Percentiles rank a stretch among this genome's conserved stretches.
These are phyloP conservation scores for Arabis alpina DNA, from an alignment of 345 rosid genomes.

Conservation along the genomic window DNA sequence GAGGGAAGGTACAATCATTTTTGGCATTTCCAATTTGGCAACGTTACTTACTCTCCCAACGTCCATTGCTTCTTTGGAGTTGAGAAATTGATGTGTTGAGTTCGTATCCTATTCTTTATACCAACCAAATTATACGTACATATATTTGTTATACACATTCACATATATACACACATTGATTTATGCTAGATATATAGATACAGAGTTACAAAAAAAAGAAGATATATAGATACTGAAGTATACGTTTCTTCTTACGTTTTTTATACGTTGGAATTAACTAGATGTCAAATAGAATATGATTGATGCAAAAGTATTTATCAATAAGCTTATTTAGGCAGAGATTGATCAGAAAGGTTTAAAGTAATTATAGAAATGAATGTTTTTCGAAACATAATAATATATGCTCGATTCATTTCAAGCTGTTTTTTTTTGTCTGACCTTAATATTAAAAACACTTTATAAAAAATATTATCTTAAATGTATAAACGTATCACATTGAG, in stretches of 20 bases:
- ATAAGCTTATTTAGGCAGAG: not conserved
- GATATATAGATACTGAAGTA: not conserved
- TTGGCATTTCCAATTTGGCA: conserved; percentile 40
- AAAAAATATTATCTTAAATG: no score
- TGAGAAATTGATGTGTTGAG: conserved; percentile 19
- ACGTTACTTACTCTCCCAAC: conserved; percentile 37
- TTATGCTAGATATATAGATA: not conserved
- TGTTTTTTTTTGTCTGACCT: not conserved
- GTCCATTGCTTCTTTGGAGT: conserved; percentile 36
- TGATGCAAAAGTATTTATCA: not conserved
- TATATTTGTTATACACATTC: not conserved
- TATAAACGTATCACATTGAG: not conserved
- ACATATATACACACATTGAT: not conserved
- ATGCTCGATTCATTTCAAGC: not conserved
- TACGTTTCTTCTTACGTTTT: not conserved
- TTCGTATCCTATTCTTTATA: conserved; percentile 14
- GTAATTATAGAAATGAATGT: not conserved
- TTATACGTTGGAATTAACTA: not conserved
- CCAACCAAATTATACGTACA: conserved; percentile 16
- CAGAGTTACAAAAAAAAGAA: not conserved
- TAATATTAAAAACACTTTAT: no score
- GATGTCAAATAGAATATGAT: conserved; percentile 1
- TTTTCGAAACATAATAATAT: not conserved
- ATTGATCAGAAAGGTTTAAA: not conserved
- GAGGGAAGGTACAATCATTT: conserved; percentile 37